Evolutionary conservation across 768 basidiomycete genomes (phyloP), one percentile per base, ranked within the genome.

Genomic region (Rhodotorula graminis): DNA sequence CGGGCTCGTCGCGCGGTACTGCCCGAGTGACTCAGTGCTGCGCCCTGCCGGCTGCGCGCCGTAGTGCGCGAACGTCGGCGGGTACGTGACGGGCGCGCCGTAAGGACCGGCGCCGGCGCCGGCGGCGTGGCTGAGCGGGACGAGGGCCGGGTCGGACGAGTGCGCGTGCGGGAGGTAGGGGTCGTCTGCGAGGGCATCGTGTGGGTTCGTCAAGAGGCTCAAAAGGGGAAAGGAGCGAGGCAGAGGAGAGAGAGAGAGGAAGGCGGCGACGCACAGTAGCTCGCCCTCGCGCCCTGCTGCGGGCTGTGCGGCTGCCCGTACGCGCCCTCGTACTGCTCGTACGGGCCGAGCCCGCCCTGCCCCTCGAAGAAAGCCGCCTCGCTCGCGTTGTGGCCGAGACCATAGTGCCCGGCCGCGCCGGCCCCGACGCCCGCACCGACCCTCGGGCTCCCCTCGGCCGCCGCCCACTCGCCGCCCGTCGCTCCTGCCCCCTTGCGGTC

Each of bases 151-250:
- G 44, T 61, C 65, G 40, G 59, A 31, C 18, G 53, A 25, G 19
- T n/a, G 40, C 25, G 27, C 16, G 37, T 42, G 53, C 1, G 53
- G 53, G 29, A 55, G 64, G 59, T 65, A 71, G 15, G 70, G 64
- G 37, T 71, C 70, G 53, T 71, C 70, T 47, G 47, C 60, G 44
- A 23, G 33, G n/a, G n/a, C n/a, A n/a, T n/a, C n/a, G n/a, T n/a
- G n/a, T n/a, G n/a, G n/a, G n/a, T n/a, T n/a, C n/a, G n/a, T n/a
- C n/a, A n/a, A n/a, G n/a, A n/a, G n/a, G n/a, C n/a, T n/a, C n/a
- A n/a, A 23, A 21, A 50, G 25, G 8, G 49, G 3, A 47, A 37
- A 9, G 37, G 37, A 37, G 37, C 5, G 37, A 37, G 37, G 37
- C 37, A 37, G 37, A 9, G 37, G 9, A 9, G 44, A 46, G 42